Percentiles rank a stretch among this genome's conserved stretches.
Evolutionary conservation across 441 rosid species (phyloP).

Genomic region (Kokia cookei): DNA sequence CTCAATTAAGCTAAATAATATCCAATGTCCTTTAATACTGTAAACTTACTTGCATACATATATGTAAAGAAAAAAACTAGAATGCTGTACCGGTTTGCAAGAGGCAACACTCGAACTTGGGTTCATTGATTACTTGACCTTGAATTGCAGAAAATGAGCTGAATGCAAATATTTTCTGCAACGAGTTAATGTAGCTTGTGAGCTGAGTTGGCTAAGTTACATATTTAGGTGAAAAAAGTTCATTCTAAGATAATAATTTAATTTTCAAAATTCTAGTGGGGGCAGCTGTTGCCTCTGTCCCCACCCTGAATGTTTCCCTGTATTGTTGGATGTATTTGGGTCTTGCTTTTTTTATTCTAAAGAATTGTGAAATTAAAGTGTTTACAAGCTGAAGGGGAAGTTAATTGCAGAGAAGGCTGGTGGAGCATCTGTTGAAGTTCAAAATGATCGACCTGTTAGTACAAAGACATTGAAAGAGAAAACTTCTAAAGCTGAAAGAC

Average conservation of each 20-base stretch:
- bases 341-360: background rate
- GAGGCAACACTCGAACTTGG: background rate
- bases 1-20: background rate
- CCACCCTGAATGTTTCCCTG: background rate
- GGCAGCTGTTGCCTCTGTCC: background rate
- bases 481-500: constrained; percentile 80
- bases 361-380: background rate
- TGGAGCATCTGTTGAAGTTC: constrained; percentile 28
- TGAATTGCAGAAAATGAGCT: background rate
- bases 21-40: background rate
- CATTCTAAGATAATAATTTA: background rate
- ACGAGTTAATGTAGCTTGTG: background rate
- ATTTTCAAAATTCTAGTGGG: background rate
- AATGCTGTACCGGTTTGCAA: background rate
- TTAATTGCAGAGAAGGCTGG: constrained; percentile 41
- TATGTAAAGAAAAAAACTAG: background rate
- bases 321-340: background rate
- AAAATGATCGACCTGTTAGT: constrained; percentile 30
- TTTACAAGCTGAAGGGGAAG: constrained; percentile 7
- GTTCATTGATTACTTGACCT: background rate
- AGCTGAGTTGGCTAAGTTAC: background rate
- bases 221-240: background rate
- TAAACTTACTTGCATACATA: background rate
- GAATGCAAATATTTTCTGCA: background rate
- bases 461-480: constrained; percentile 63